A percentile compares a stretch with the other conserved stretches of the same genome.
Evolutionary conservation across 2,329 filamentous ascomycete species (phyloP).

Genomic region (Paecilomyces niveus): DNA sequence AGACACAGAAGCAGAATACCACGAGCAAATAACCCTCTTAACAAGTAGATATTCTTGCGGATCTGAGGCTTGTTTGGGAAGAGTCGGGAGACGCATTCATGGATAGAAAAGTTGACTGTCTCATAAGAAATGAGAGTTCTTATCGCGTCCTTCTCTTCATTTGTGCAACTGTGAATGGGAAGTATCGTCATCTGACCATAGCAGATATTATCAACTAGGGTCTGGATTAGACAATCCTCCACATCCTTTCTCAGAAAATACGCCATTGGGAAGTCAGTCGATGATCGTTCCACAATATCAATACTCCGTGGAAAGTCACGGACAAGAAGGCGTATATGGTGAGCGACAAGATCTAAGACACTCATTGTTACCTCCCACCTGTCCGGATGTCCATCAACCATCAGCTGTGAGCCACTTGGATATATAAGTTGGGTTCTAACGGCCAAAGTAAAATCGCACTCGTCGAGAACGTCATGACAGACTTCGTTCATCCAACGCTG

Average conservation of each 20-base stretch:
- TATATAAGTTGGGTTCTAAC: conserved; percentile 53
- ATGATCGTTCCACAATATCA: conserved; percentile 37
- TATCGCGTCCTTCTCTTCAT: conserved; percentile 17
- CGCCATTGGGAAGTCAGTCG: conserved; percentile 47
- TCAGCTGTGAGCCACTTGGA: conserved; percentile 43
- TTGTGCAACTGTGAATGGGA: conserved; percentile 12
- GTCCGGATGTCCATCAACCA: conserved; percentile 47
- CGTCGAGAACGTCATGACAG: conserved; percentile 58
- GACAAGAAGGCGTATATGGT: conserved; percentile 30
- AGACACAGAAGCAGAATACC: conserved; percentile 53
- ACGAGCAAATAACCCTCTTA: conserved; percentile 58
- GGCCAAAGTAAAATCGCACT: conserved; percentile 52
- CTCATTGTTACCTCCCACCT: conserved; percentile 44
- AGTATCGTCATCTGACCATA: conserved; percentile 19
- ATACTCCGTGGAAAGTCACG: conserved; percentile 39
- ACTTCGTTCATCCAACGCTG: conserved; percentile 45
- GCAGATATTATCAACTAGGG: conserved; percentile 38
- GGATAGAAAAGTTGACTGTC: conserved; percentile 10
- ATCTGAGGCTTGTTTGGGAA: conserved; percentile 24
- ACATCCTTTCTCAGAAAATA: conserved; percentile 48
- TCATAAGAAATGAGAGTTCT: conserved; percentile 24
- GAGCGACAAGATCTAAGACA: conserved; percentile 36
- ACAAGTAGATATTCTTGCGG: conserved; percentile 41
- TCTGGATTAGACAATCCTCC: conserved; percentile 37
- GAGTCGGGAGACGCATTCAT: conserved; percentile 14